phyloP scores from a whole-genome alignment of 306 rosid species.

The Sicyos baderoa region DNA sequence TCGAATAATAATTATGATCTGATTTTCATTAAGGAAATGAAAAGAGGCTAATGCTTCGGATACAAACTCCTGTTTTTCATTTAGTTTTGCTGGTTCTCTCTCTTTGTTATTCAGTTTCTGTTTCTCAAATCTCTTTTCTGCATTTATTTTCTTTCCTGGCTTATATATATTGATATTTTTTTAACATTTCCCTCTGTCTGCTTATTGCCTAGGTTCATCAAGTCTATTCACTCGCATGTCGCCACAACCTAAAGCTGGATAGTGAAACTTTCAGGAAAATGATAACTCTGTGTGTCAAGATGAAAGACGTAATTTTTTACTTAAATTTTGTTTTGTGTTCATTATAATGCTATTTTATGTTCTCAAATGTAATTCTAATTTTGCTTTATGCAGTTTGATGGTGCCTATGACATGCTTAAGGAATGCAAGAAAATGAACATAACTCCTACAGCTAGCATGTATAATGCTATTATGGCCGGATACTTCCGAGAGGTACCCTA shows the following conservation, averaged over 20 bases:
- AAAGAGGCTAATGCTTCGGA: too few species aligned
- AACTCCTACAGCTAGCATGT: constrained; percentile 45
- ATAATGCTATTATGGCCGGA: constrained; percentile 76
- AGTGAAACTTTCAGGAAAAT: constrained; percentile 56
- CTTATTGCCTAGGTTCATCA: constrained; percentile 45
- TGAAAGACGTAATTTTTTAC: constrained; percentile 63
- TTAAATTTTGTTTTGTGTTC: constrained; percentile 13
- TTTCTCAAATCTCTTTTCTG: too few species aligned
- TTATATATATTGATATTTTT: not conserved
- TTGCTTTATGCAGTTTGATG: constrained; percentile 48
- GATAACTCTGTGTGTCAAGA: constrained; percentile 49
- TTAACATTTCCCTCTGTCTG: not conserved
- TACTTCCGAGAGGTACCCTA: constrained; percentile 71
- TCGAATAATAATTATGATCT: too few species aligned
- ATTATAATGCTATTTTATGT: constrained; percentile 21
- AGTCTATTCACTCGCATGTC: constrained; percentile 44
- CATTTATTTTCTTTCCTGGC: not conserved
- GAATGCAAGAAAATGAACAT: constrained; percentile 43
- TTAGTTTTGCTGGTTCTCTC: too few species aligned
- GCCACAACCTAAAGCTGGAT: constrained; percentile 35
- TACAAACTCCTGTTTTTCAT: too few species aligned
- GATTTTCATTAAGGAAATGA: too few species aligned
- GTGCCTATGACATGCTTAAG: constrained; percentile 52
- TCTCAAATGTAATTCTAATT: constrained; percentile 14
- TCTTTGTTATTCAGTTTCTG: too few species aligned